Conservation (phyloP, 2,329 filamentous ascomycete species). For the Colletotrichum eremochloae region DNA sequence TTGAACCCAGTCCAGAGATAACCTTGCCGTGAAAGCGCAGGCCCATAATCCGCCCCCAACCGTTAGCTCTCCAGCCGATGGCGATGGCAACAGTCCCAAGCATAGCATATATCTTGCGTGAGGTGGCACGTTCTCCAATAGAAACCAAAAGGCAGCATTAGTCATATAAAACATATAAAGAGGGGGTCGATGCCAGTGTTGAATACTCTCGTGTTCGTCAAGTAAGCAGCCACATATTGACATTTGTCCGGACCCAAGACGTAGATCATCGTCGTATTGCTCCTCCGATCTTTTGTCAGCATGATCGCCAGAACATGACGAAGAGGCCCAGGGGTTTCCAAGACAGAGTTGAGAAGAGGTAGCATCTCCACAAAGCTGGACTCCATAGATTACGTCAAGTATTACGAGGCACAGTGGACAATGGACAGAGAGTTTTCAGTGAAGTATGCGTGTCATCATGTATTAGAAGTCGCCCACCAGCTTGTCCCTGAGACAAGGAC, state of each 20-base stretch:
- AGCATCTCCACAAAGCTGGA: neutral
- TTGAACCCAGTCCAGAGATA: no score
- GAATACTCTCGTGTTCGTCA: no score
- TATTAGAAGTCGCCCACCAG: conserved; percentile 41
- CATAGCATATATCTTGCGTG: no score
- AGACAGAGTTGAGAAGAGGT: neutral
- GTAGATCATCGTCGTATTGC: neutral
- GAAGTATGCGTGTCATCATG: conserved; percentile 41
- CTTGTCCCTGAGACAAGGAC: conserved; percentile 38
- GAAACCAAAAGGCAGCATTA: no score
- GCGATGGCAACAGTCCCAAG: no score
- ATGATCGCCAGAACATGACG: neutral
- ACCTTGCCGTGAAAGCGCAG: no score
- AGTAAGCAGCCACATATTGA: no score
- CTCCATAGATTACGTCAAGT: neutral
- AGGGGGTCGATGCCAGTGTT: no score
- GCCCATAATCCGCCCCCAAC: no score
- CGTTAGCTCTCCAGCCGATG: no score
- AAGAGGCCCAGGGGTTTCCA: neutral
- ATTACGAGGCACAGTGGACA: neutral
- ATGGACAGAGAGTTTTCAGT: neutral
- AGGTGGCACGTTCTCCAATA: no score
- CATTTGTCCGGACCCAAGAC: neutral
- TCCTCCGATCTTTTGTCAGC: neutral
- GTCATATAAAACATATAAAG: no score